These are phyloP conservation scores for Rhizoctonia solani DNA, from an alignment of 1,284 basidiomycete genomes.

Conservation along the genomic window DNA sequence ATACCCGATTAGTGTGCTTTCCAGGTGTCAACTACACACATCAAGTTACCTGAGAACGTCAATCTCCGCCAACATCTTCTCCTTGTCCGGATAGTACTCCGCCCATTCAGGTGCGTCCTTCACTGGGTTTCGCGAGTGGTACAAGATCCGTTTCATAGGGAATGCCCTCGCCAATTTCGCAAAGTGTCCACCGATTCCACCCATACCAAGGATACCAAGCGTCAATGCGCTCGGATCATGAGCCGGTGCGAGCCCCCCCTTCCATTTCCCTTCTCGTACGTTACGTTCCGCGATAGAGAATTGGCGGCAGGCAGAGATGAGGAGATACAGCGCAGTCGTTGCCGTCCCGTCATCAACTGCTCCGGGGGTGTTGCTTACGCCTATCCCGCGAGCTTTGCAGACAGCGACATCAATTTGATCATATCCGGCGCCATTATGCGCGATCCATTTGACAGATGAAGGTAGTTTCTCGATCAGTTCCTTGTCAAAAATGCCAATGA, in stretches of 20 bases:
- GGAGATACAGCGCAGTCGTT: constrained; percentile 83
- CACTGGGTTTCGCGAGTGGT: constrained; percentile 70
- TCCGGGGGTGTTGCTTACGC: constrained; percentile 87
- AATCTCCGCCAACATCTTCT: constrained; percentile 72
- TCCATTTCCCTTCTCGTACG: constrained; percentile 62
- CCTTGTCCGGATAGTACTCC: constrained; percentile 69
- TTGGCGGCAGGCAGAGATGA: constrained; percentile 82
- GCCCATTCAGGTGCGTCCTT: constrained; percentile 69
- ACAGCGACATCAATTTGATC: constrained; percentile 81
- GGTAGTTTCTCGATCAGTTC: constrained; percentile 74
- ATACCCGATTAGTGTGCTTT: neutral
- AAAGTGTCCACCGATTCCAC: constrained; percentile 80
- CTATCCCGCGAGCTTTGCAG: constrained; percentile 74
- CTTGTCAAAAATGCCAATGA: constrained; percentile 78
- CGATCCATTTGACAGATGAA: constrained; percentile 76
- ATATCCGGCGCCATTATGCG: constrained; percentile 92
- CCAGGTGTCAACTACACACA: neutral
- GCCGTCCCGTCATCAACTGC: constrained; percentile 93
- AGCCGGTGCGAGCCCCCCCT: constrained; percentile 56
- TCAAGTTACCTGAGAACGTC: constrained; percentile 67
- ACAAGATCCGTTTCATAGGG: constrained; percentile 82
- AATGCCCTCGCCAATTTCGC: constrained; percentile 72
- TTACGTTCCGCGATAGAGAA: constrained; percentile 74
- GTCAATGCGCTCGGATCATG: constrained; percentile 80
- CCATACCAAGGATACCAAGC: constrained; percentile 85